Base-by-base conservation (phyloP, 257 asterid genomes). In the Verbascum thapsus region DNA sequence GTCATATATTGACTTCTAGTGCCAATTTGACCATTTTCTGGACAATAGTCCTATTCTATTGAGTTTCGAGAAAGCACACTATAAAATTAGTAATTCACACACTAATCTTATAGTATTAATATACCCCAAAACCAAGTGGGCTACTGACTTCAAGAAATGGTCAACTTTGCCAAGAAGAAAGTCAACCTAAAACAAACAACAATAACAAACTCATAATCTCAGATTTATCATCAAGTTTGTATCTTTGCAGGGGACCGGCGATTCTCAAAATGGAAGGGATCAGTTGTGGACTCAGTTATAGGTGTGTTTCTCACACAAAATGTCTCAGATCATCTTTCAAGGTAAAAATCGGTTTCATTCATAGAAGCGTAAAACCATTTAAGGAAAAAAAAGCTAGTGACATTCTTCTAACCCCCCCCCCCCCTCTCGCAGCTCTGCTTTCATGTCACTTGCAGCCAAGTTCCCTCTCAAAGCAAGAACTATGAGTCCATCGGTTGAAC, bases 291-390 rank as follows among this genome's bases (percentile, higher is more conserved):
- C 78, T 92, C 98, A 5, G 97, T 89, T n/a, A 83, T 92, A 67
- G 98, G 98, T 56, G 97, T 92, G 51, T 92, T 87, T 74, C 96
- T 92, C 73, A 92, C 98, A 45, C 98, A 92, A 76, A 92, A 92
- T 72, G 97, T 92, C 43, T 85, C 97, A 10, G 98, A 92, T 74
- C 97, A 89, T 76, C 97, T 92, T 62, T 92, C 98, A 19, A 92
- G 98, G 98, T 92, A 83, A 69, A 26, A 52, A 34, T 42, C 34
- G 35, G 40, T 50, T 48, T 63, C 32, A 16, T 41, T 34, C 7
- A 13, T 32, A 34, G 51, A 41, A 20, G 34, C 26, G 32, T 48
- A 58, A 55, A 57, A 30, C 37, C 67, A 35, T 39, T 39, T 39
- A 18, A 34, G 52, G 43, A 19, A 22, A 51, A 55, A 34, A 59